Base-by-base conservation (phyloP, 768 basidiomycete species). In the Termitomyces sp. region DNA sequence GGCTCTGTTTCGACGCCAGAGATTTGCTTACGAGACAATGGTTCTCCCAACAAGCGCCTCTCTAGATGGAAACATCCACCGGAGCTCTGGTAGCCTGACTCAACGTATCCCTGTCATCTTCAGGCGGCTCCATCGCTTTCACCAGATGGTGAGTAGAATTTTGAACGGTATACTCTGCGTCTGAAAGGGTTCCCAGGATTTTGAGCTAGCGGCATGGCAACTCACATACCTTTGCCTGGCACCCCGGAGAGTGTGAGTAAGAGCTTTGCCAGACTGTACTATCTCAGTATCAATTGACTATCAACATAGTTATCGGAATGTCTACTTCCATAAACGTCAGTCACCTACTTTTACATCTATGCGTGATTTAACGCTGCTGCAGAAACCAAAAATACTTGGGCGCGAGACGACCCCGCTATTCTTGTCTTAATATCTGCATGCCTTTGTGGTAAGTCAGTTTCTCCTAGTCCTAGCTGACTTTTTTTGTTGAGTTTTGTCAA, bases 301-400 rank as follows among this genome's bases (percentile, higher is more conserved):
- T 51, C 45, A 50, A 46, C 18, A 42, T 27, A 93, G 91, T 16
- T 94, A 97, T 70, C 87, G 94, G 47, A 96, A 98, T 71, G 95
- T 97, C 7, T 98, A 98, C 68, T 97, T 95, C 66, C 95, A 97
- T 73, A 95, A 95, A 73, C 92, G 95, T 95, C 66, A 65, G 86
- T 71, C 22, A 15, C 22, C 20, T 33, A 13, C 25, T 47, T 31
- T 12, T 5, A 38, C 23, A 15, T 18, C 32, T 22, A 45, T 45
- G 11, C 20, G 5, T 22, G n/a, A 11, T n/a, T 38, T 52, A 39
- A 55, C 29, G 13, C 48, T 33, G 20, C 31, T 39, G 15, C 72
- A 91, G 94, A 98, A 77, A 98, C 95, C 18, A 98, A 97, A 78
- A 97, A 98, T 68, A 93, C 90, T 15, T 98, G 95, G 95, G 94